phyloP scores from a whole-genome alignment of 1,284 basidiomycete genomes.

The Apiotrichum gracile region DNA sequence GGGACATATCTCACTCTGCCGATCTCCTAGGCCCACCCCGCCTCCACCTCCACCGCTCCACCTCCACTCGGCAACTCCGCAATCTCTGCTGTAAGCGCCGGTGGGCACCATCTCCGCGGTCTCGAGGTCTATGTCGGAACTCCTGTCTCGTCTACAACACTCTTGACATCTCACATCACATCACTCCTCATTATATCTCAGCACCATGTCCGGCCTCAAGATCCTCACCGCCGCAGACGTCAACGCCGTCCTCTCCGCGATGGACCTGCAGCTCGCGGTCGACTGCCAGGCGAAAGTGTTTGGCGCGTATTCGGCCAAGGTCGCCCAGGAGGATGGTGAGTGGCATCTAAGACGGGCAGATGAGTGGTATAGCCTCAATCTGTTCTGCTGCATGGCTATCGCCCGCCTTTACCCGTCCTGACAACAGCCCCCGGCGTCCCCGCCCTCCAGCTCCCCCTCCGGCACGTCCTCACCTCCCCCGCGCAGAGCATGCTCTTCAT shows the following conservation, averaged over 20 bases:
- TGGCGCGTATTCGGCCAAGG: conserved; percentile 24
- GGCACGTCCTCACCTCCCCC: conserved; percentile 25
- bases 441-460: conserved; percentile 37
- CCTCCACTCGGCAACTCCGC: no score
- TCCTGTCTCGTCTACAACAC: background rate
- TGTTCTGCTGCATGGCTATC: no score
- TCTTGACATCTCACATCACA: background rate
- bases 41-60: no score
- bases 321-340: conserved; percentile 9
- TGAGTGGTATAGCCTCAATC: no score
- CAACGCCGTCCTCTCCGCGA: conserved; percentile 26
- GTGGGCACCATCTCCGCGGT: no score
- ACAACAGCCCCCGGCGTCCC: conserved; percentile 6
- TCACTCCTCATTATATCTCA: background rate
- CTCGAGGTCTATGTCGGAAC: no score
- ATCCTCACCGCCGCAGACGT: conserved; percentile 40
- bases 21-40: no score
- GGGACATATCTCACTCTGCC: no score
- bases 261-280: conserved; percentile 31
- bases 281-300: conserved; percentile 39
- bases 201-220: background rate
- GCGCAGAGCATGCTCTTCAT: conserved; percentile 43
- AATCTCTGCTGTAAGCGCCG: no score
- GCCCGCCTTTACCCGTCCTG: background rate
- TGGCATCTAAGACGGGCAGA: background rate